Percentiles rank a stretch among this genome's conserved stretches.
These are phyloP conservation scores for Candolleomyces efflorescens DNA, from an alignment of 768 basidiomycete genomes.

Conservation along the genomic window DNA sequence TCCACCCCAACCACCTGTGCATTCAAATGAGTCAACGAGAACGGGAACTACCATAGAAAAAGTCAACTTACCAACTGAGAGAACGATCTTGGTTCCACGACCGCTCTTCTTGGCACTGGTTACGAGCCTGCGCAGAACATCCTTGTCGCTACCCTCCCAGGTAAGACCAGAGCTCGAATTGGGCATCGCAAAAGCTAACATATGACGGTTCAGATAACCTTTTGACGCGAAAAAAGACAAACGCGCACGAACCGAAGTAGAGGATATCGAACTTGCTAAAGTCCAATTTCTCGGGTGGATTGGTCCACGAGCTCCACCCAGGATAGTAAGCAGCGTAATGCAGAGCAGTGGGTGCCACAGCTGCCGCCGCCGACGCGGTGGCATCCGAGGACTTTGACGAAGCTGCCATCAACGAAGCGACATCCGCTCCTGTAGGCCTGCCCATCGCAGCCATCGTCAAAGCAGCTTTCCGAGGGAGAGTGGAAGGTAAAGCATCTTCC, in stretches of 20 bases:
- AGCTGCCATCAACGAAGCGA: neutral
- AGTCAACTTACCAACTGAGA: slow-evolving; percentile 55
- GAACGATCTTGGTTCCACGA: slow-evolving; percentile 57
- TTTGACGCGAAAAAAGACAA: neutral
- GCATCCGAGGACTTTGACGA: neutral
- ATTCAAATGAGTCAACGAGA: too few relatives aligned
- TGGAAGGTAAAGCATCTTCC: slow-evolving; percentile 35
- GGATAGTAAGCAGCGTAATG: slow-evolving; percentile 40
- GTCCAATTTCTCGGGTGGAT: slow-evolving; percentile 56
- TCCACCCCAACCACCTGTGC: slow-evolving; percentile 68
- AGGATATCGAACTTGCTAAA: slow-evolving; percentile 64
- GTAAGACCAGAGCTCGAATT: slow-evolving; percentile 49
- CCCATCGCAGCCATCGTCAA: slow-evolving; percentile 7
- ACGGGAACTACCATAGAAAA: slow-evolving; percentile 8
- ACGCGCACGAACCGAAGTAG: slow-evolving; percentile 47
- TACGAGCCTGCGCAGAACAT: slow-evolving; percentile 55
- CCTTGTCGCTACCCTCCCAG: slow-evolving; percentile 47
- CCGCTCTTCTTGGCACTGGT: slow-evolving; percentile 50
- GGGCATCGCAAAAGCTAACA: slow-evolving; percentile 64
- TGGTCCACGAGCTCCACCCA: slow-evolving; percentile 43
- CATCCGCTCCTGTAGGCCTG: slow-evolving; percentile 8
- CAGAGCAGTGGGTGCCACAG: slow-evolving; percentile 21
- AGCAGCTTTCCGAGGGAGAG: slow-evolving; percentile 13
- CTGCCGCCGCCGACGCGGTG: neutral
- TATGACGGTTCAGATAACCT: too few relatives aligned